Evolutionary conservation across 2,329 filamentous ascomycete genomes (phyloP).

Genomic region (Colletotrichum plurivorum): DNA sequence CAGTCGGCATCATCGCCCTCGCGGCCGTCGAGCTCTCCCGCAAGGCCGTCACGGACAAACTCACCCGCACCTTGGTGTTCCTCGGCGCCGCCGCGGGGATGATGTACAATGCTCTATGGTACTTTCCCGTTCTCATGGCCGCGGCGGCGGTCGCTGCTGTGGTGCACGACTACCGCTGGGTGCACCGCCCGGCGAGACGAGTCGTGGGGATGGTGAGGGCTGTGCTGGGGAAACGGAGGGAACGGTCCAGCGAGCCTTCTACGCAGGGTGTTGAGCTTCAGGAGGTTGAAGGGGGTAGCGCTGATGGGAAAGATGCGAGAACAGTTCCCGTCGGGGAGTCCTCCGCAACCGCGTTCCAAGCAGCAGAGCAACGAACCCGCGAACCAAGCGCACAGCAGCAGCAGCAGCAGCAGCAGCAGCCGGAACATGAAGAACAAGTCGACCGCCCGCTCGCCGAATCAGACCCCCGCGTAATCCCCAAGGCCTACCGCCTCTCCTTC

Average conservation of each 20-base stretch:
- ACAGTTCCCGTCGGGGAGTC: neutral
- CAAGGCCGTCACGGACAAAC: slow-evolving; percentile 73
- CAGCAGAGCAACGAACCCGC: neutral
- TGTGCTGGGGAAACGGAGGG: slow-evolving; percentile 9
- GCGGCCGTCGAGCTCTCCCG: slow-evolving; percentile 74
- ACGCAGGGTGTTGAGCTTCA: slow-evolving; percentile 1
- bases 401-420: neutral
- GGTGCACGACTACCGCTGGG: slow-evolving; percentile 66
- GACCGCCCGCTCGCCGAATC: slow-evolving; percentile 35
- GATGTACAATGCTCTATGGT: slow-evolving; percentile 78
- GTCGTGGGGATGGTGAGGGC: slow-evolving; percentile 33
- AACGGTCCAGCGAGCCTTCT: neutral
- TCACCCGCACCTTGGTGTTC: slow-evolving; percentile 73
- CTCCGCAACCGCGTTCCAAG: neutral
- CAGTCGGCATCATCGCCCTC: slow-evolving; percentile 77
- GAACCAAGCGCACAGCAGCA: neutral
- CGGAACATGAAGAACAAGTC: neutral
- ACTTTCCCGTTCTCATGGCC: slow-evolving; percentile 74
- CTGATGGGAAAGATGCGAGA: neutral
- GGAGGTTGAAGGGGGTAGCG: neutral
- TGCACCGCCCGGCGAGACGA: slow-evolving; percentile 52
- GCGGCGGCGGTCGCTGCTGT: slow-evolving; percentile 64
- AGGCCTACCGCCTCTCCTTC: slow-evolving; percentile 47
- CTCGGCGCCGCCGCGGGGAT: slow-evolving; percentile 72
- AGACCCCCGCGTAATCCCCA: slow-evolving; percentile 48